Evolutionary conservation across 495 filamentous ascomycete species (phyloP).

Genomic region (Aspergillus egyptiacus): DNA sequence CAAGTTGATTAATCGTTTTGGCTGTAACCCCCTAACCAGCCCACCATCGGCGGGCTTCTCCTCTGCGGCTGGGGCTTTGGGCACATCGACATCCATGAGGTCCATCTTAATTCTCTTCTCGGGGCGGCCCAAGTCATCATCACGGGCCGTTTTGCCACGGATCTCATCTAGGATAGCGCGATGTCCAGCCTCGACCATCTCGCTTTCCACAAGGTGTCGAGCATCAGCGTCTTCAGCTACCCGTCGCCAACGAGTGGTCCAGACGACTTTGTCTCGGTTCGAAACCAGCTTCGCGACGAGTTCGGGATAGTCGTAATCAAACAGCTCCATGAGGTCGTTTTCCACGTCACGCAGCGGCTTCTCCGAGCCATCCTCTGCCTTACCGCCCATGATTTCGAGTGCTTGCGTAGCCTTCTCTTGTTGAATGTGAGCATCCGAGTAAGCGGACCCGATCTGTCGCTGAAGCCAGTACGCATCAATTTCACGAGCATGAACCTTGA

Average conservation of each 20-base stretch:
- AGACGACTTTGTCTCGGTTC: constrained; percentile 87
- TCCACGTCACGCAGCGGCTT: constrained; percentile 85
- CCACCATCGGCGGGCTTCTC: constrained; percentile 56
- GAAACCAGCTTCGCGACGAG: constrained; percentile 87
- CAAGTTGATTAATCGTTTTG: constrained; percentile 79
- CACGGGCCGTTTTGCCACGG: constrained; percentile 54
- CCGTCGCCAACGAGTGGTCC: constrained; percentile 83
- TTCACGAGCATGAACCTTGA: constrained; percentile 67
- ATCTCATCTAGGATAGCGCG: constrained; percentile 82
- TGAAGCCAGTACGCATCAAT: constrained; percentile 98
- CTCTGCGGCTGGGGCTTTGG: constrained; percentile 48
- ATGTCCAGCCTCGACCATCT: constrained; percentile 87
- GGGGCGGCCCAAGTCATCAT: constrained; percentile 48
- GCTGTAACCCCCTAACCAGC: constrained; percentile 79
- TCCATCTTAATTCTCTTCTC: constrained; percentile 78
- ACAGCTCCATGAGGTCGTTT: constrained; percentile 96
- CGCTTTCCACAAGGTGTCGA: constrained; percentile 69
- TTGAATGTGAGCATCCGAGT: constrained; percentile 83
- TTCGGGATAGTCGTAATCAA: constrained; percentile 94
- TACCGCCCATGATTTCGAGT: constrained; percentile 70
- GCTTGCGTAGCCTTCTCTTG: constrained; percentile 81
- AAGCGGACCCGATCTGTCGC: constrained; percentile 79
- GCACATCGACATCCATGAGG: constrained; percentile 85
- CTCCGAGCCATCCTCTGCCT: constrained; percentile 73
- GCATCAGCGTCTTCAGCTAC: constrained; percentile 77